Evolutionary conservation across 2,329 filamentous ascomycete genomes (phyloP), one percentile per base, ranked within the genome.

Genomic region (Paraphoma chrysanthemicola): DNA sequence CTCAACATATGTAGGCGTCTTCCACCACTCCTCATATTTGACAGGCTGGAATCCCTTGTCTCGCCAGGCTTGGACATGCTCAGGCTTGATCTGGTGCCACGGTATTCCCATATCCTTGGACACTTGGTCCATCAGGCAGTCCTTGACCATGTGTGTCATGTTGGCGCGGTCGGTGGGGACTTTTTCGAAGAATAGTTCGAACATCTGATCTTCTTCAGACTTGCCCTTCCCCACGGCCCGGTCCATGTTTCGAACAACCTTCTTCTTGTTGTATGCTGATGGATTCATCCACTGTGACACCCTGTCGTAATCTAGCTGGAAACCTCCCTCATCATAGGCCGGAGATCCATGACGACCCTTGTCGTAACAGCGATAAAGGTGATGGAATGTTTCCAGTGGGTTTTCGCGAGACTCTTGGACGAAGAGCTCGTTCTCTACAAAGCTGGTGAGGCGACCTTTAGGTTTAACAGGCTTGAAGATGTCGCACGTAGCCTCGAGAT

Each of bases 41-140:
- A 60, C 48, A 17, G 57, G 48, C 12, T 57, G 9, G 31, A 63
- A 60, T 0, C 58, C 60, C 41, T 49, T 63, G 9, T 55, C 53
- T 14, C 52, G 39, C 62, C 60, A 65, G 16, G 56, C 23, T 42
- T 54, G 46, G n/a, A 59, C 52, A 18, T 62, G 36, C 29, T 59
- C 38, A 2, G 55, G n/a, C 6, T 51, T 52, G 30, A 67, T 30
- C 29, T 62, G 43, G 14, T 64, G 61, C 17, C 36, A 64, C 3
- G 52, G 51, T 3, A 63, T 43, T 1, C 52, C 52, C 11, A 66
- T 12, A 29, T 64, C 61, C 30, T 66, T 61, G 2, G 51, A 57
- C 28, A 65, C 48, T 1, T 52, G 49, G 38, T 66, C 60, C 17
- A 46, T 56, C 28, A 65, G 43, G 1, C 50, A 48, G 36, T 66